These are phyloP conservation scores for Pyrus betulifolia DNA, from an alignment of 306 rosid genomes.

Conservation along the genomic window DNA sequence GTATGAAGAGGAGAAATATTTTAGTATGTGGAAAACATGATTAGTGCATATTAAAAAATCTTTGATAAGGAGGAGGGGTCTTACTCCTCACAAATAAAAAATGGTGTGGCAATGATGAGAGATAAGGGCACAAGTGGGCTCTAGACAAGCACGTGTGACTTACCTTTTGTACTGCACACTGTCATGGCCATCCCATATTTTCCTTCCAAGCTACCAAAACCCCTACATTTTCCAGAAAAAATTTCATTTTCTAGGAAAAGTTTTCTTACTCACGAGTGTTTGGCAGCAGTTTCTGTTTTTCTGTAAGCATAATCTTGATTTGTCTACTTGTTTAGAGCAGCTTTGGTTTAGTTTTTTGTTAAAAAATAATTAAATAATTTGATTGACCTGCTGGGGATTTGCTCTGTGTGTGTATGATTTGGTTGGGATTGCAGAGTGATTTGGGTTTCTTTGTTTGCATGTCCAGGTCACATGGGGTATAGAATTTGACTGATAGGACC, in stretches of 20 bases:
- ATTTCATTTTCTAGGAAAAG: not conserved
- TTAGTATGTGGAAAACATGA: fast-evolving
- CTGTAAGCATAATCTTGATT: not conserved
- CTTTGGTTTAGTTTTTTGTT: not conserved
- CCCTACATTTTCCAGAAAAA: not conserved
- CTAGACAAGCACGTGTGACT: constrained; percentile 88
- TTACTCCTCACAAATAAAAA: constrained; percentile 15
- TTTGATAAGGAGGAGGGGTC: not conserved
- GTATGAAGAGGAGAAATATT: not conserved
- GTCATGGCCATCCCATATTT: constrained; percentile 31
- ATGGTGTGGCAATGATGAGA: constrained; percentile 58
- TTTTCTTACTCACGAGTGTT: constrained; percentile 28
- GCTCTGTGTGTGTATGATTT: not conserved
- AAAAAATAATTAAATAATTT: no score
- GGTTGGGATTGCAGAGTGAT: constrained; percentile 39
- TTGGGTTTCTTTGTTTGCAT: constrained; percentile 35
- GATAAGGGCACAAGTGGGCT: constrained; percentile 52
- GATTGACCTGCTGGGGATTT: not conserved
- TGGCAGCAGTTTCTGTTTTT: constrained; percentile 27
- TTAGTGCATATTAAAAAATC: no score
- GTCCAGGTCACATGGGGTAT: constrained; percentile 67
- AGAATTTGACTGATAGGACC: constrained; percentile 77
- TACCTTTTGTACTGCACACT: constrained; percentile 74
- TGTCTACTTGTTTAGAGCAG: constrained; percentile 8
- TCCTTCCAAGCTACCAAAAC: constrained; percentile 11